Conservation (phyloP, 495 filamentous ascomycete species). For the Podospora bellae-mahoneyi region DNA sequence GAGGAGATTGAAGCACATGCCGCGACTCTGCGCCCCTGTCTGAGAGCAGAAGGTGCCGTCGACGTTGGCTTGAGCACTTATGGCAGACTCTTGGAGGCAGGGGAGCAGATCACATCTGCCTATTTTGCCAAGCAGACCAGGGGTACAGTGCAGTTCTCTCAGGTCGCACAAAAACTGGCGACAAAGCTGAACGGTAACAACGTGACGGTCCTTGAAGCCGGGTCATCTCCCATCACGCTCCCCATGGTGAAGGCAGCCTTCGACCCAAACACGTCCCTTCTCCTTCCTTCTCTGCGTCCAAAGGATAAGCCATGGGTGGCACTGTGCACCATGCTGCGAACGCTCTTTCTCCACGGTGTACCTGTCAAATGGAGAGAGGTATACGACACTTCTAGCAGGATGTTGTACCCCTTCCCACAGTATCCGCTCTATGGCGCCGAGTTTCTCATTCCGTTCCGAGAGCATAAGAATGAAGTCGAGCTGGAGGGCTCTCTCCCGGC, state of each 20-base stretch:
- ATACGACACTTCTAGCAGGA: background rate
- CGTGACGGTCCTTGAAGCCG: background rate
- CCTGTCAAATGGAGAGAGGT: background rate
- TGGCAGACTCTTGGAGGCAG: background rate
- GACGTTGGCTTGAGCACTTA: background rate
- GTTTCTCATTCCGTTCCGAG: background rate
- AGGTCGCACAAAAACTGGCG: background rate
- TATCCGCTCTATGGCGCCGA: background rate
- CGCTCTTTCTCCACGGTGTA: background rate
- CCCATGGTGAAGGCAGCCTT: background rate
- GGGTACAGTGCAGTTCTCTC: background rate
- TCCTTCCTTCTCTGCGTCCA: background rate
- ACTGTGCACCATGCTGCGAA: background rate
- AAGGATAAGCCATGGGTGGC: background rate
- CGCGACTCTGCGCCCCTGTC: background rate
- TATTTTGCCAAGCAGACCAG: conserved; percentile 1
- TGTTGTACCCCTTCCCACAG: background rate
- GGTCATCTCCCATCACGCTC: background rate
- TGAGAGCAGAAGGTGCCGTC: background rate
- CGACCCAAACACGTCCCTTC: background rate
- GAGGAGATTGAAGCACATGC: background rate
- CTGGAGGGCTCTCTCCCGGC: background rate
- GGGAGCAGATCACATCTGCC: background rate
- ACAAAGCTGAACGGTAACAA: background rate
- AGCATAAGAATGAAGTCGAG: background rate